A percentile compares a stretch with the other conserved stretches of the same genome.
phyloP scores from a whole-genome alignment of 1,139 yeast genomes.

The Keqinozyma sinolaborantium region DNA sequence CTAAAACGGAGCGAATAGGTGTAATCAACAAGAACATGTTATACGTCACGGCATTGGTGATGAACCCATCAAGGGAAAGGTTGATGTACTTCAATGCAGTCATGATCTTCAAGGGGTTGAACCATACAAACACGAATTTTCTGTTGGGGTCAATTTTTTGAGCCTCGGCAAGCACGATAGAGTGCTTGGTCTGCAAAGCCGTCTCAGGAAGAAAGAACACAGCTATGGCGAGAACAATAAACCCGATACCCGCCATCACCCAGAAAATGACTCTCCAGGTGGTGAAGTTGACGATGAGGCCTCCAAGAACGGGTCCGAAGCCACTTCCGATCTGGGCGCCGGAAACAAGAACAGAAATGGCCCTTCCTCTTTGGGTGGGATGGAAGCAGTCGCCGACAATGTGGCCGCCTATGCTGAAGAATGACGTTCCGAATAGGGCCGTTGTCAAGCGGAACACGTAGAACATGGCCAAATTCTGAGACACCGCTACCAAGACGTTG shows the following conservation, averaged over 20 bases:
- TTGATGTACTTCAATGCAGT: constrained; percentile 37
- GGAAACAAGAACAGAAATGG: constrained; percentile 39
- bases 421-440: constrained; percentile 52
- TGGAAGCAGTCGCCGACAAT: constrained; percentile 43
- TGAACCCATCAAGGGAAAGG: constrained; percentile 40
- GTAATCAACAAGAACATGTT: constrained; percentile 51
- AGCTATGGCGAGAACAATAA: constrained; percentile 21
- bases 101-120: constrained; percentile 42
- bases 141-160: constrained; percentile 20
- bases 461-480: constrained; percentile 49
- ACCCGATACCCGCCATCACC: constrained; percentile 41
- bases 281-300: constrained; percentile 42
- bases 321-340: constrained; percentile 51
- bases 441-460: constrained; percentile 41
- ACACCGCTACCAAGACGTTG: constrained; percentile 37
- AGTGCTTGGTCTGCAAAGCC: constrained; percentile 21
- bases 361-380: constrained; percentile 45
- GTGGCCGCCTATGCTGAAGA: constrained; percentile 45
- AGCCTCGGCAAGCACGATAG: constrained; percentile 11
- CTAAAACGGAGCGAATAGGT: constrained; percentile 51
- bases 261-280: constrained; percentile 51
- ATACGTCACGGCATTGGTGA: constrained; percentile 36
- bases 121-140: constrained; percentile 34
- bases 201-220: constrained; percentile 41
- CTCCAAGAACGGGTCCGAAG: constrained; percentile 46